A percentile compares a stretch with the other conserved stretches of the same genome.
phyloP scores from a whole-genome alignment of 129 eudicot species.

The Scalesia atractyloides region DNA sequence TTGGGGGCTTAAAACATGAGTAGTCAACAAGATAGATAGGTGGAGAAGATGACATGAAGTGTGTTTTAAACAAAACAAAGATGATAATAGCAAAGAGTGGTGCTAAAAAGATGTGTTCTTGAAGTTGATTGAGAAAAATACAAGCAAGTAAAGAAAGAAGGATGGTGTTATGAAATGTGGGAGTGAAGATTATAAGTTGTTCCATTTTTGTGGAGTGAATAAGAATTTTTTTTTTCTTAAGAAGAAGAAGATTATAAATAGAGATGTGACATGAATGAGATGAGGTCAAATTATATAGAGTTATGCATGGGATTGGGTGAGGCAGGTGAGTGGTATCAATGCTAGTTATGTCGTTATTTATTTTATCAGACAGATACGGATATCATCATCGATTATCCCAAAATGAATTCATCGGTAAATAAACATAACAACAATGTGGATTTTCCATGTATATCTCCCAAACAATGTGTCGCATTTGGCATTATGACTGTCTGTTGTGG shows the following conservation, averaged over 20 bases:
- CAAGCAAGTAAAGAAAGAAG: conserved; percentile 30
- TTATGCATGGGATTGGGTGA: conserved; percentile 14
- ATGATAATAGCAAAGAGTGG: conserved; percentile 20
- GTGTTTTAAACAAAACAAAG: conserved; percentile 10
- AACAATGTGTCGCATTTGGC: no score
- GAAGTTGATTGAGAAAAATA: conserved; percentile 28
- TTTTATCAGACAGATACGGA: not conserved
- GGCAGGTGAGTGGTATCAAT: conserved; percentile 10
- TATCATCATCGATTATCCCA: conserved; percentile 4
- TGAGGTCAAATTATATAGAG: conserved; percentile 11
- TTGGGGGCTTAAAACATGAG: conserved; percentile 77
- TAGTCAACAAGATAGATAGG: conserved; percentile 62
- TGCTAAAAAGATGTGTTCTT: conserved; percentile 33
- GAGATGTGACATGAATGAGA: not conserved
- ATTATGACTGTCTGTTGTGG: no score
- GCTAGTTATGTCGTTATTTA: conserved; percentile 1
- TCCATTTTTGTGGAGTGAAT: conserved; percentile 12
- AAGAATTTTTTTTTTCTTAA: not conserved
- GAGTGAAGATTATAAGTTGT: conserved; percentile 7
- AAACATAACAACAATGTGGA: not conserved
- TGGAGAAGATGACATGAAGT: conserved; percentile 34
- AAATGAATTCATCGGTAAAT: not conserved
- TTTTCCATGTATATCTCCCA: no score
- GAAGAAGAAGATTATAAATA: not conserved
- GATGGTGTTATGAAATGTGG: conserved; percentile 12